phyloP scores from a whole-genome alignment of 306 rosid genomes.

The Comarum palustre region DNA sequence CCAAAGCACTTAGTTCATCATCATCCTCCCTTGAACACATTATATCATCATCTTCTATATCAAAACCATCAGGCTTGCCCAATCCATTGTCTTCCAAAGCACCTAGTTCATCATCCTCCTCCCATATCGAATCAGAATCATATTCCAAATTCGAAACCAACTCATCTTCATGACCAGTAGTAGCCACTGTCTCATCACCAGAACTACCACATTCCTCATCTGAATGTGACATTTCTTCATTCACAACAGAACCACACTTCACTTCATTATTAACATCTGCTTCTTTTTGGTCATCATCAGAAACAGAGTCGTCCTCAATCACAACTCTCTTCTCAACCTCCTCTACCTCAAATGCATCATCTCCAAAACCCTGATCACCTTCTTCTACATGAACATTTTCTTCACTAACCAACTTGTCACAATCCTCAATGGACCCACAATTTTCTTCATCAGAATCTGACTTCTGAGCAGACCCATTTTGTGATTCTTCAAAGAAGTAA shows the following conservation, averaged over 20 bases:
- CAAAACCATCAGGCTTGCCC: constrained; percentile 44
- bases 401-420: background rate
- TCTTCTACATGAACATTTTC: constrained; percentile 22
- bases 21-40: no score
- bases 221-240: background rate
- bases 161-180: constrained; percentile 12
- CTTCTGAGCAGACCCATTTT: constrained; percentile 27
- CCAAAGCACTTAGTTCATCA: no score
- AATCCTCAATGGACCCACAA: background rate
- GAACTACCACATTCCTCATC: background rate
- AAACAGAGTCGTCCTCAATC: constrained; percentile 9
- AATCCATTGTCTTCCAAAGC: constrained; percentile 24
- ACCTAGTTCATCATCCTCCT: constrained; percentile 13
- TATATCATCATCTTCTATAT: constrained; percentile 47
- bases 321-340: constrained; percentile 19
- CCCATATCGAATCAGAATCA: constrained; percentile 31
- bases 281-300: constrained; percentile 6
- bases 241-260: background rate
- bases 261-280: background rate
- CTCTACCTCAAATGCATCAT: background rate
- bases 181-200: constrained; percentile 1
- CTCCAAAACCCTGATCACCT: constrained; percentile 5
- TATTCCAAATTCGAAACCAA: constrained; percentile 37
- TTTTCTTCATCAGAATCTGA: constrained; percentile 7
- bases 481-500: constrained; percentile 50